phyloP scores from a whole-genome alignment of 108 stramenopile genomes.

The Seminavis robusta region DNA sequence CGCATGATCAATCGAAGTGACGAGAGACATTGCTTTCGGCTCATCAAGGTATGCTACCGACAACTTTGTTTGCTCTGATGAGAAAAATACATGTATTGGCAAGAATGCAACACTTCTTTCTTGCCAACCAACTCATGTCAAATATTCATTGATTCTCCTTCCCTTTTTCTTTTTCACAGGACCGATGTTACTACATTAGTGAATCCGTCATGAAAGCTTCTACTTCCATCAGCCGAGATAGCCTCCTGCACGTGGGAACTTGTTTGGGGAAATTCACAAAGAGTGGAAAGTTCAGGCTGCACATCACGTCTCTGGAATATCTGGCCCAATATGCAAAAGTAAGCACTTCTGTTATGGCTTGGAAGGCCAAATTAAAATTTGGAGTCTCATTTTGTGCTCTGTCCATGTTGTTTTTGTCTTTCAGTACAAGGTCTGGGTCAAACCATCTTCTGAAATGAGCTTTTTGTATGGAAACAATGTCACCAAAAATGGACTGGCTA shows the following conservation, averaged over 20 bases:
- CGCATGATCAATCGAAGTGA: conserved; percentile 85
- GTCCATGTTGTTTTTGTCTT: neutral
- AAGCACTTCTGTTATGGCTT: neutral
- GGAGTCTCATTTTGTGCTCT: neutral
- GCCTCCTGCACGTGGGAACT: conserved; percentile 89
- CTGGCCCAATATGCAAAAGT: conserved; percentile 92
- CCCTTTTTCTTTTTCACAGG: conserved; percentile 56
- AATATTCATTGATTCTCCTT: conserved; percentile 14
- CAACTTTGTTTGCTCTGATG: too few species aligned
- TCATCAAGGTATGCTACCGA: too few species aligned
- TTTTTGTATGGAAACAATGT: conserved; percentile 99
- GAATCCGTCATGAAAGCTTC: conserved; percentile 85
- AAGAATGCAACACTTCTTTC: neutral
- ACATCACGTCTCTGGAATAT: conserved; percentile 94
- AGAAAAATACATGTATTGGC: neutral
- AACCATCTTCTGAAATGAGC: conserved; percentile 96
- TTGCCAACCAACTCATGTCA: neutral
- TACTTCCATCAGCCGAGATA: conserved; percentile 76
- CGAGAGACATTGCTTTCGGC: conserved; percentile 82
- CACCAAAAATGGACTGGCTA: conserved; percentile 89
- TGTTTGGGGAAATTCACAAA: conserved; percentile 99
- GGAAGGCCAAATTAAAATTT: neutral
- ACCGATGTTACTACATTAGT: conserved; percentile 95
- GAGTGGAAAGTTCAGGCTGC: conserved; percentile 93
- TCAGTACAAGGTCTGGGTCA: conserved; percentile 98